Evolutionary conservation across 768 basidiomycete species (phyloP).

Genomic region (Kwoniella shandongensis): DNA sequence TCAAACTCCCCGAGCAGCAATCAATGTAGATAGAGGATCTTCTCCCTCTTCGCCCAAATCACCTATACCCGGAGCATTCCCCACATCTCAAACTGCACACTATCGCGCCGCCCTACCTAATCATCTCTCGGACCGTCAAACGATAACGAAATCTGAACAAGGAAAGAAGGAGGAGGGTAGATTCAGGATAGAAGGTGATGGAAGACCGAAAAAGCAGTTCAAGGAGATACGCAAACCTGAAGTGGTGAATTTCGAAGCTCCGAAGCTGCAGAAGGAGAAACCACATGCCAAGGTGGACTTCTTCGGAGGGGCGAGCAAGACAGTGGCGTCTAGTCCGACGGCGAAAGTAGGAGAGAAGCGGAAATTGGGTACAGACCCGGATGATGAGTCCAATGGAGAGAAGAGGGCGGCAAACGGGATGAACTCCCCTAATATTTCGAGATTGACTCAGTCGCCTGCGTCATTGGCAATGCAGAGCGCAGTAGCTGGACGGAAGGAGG

Average conservation of each 20-base stretch:
- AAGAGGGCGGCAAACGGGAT: neutral
- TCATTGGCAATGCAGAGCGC: too few relatives aligned
- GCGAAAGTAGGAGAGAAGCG: neutral
- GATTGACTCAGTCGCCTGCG: neutral
- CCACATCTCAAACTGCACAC: slow-evolving; percentile 3
- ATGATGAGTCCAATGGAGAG: neutral
- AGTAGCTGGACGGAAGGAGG: neutral
- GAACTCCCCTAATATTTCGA: neutral
- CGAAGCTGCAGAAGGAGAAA: slow-evolving; percentile 13
- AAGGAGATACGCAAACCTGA: slow-evolving; percentile 12
- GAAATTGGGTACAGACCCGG: slow-evolving; percentile 2
- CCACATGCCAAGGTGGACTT: slow-evolving; percentile 13
- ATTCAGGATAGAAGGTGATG: slow-evolving; percentile 8
- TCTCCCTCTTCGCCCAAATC: slow-evolving; percentile 1
- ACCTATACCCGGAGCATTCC: slow-evolving; percentile 20
- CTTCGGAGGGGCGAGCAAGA: slow-evolving; percentile 7
- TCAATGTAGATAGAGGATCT: neutral
- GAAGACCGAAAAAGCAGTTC: slow-evolving; percentile 5
- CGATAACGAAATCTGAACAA: neutral
- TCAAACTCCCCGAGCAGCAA: neutral
- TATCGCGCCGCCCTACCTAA: slow-evolving; percentile 13
- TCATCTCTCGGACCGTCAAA: slow-evolving; percentile 10
- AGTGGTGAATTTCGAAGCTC: slow-evolving; percentile 20
- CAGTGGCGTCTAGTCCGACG: neutral
- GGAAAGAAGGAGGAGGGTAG: neutral